Evolutionary conservation across 352 stramenopile species (phyloP), one percentile per base, ranked within the genome.

Genomic region (Pythium coloratum): DNA sequence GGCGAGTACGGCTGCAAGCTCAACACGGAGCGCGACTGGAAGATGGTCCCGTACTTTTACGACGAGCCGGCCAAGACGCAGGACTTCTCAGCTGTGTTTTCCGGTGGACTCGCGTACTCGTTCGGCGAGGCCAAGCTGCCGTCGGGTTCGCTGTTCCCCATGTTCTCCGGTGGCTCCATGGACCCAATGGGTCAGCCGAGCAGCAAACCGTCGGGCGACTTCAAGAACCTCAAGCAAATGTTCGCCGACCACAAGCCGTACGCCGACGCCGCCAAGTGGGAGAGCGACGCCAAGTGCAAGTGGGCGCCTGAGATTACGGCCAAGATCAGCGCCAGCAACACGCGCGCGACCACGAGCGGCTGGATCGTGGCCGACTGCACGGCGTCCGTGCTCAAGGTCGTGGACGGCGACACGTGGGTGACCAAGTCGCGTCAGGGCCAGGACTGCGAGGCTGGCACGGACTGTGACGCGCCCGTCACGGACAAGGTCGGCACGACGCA

Each of bases 1-100:
- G 88, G 88, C 47, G 88, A 96, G 66, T 96, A 93, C 64, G 88
- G 88, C 16, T 96, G 88, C 66, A 92, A 94, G 66, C 74, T 82
- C 55, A 73, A 81, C 54, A 75, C 76, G 6, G 42, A 77, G 47
- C 78, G 88, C 59, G 75, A 84, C 51, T 96, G 85, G 84, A 77
- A 73, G 26, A 96, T 96, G 88, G 62, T 96, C 55, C 81, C 81
- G 59, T 96, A 95, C 59, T 65, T 94, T 54, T 96, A 94, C 67
- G 73, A 89, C 56, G 77, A 84, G 32, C 85, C 84, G 16, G 70
- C 73, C 10, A 86, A 87, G 51, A 93, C 88, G 1, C 54, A 90
- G 33, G 70, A 82, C 33, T 91, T 96, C 64, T 80, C 81, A 1
- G 81, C 87, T 5, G 76, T 92, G 34, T 96, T 80, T 68, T 96